Conservation (phyloP, 2,329 filamentous ascomycete species). For the Alternaria conjuncta region DNA sequence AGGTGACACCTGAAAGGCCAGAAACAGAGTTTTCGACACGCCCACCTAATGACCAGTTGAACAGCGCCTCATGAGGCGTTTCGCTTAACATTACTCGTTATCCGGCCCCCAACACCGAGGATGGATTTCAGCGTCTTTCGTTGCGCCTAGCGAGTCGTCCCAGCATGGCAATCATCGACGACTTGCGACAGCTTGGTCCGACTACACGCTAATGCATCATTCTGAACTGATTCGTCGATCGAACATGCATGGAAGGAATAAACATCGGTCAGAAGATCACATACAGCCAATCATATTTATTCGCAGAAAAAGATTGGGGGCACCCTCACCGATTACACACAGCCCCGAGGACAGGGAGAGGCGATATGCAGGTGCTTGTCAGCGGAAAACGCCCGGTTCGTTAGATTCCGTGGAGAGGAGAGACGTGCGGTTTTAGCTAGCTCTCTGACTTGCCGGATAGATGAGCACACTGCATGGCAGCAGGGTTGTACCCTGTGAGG, state of each 20-base stretch:
- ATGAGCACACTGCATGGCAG: background rate
- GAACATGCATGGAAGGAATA: constrained; percentile 3
- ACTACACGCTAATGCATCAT: constrained; percentile 4
- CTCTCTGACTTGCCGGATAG: background rate
- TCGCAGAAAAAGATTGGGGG: background rate
- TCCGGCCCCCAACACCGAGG: background rate
- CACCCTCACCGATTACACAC: background rate
- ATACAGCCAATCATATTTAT: background rate
- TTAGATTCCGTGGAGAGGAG: background rate
- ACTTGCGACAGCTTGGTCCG: background rate
- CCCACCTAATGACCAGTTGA: background rate
- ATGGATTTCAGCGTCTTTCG: background rate
- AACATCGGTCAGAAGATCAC: constrained; percentile 1
- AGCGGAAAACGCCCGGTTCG: background rate
- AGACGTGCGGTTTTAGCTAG: background rate
- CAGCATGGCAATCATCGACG: background rate
- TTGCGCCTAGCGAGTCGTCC: background rate
- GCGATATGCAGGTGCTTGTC: constrained; percentile 3
- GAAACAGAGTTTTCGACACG: background rate
- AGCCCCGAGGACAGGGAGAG: background rate
- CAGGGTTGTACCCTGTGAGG: background rate
- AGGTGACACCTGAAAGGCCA: too few species aligned
- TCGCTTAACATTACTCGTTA: background rate
- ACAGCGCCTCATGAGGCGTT: background rate
- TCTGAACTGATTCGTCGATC: background rate